Base-by-base conservation (phyloP, 2,329 filamentous ascomycete species). In the Zymoseptoria ardabiliae region DNA sequence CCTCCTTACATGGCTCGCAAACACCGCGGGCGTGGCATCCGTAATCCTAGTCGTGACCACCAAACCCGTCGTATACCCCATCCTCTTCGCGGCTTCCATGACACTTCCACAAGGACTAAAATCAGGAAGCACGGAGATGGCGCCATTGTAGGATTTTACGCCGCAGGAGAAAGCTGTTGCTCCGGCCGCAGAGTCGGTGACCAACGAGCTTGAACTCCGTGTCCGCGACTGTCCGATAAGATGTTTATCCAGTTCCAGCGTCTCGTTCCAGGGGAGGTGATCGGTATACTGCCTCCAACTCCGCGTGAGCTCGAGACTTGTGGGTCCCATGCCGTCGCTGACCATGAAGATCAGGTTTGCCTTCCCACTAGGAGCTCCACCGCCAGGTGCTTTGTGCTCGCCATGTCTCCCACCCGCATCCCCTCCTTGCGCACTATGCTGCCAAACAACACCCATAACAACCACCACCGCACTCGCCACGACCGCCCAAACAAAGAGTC, bases 301-400 rank as follows among this genome's bases (percentile, higher is more conserved):
- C 58, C 94, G 83, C 6, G 94, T 96, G 72, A 99, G 76, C 23
- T 88, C 89, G 57, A 99, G 81, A 68, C 90, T 93, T 8, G 94
- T 90, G 7, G 94, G 94, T 0, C 94, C 94, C 94, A 99, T 99
- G 70, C 94, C 94, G 74, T 99, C 94, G 0, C 91, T 96, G 45
- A 99, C 93, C 94, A 99, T 99, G 79, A 99, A 97, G 68, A 99
- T 88, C 56, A 99, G 81, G 75, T 97, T 99, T 57, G 90, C 84
- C 80, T 97, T 99, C 56, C 85, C 84, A 41, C 66, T 65, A 5
- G 35, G 35, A 17, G 35, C 11, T 30, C 8, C 6, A 11, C 72
- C 23, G 48, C 53, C 49, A 20, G 19, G 48, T 13, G 25, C 21
- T 3, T 25, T 25, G 48, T 49, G 11, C 30, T 22, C 53, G 8